Conservation (phyloP, 306 rosid genomes). For the Macrotyloma uniflorum region DNA sequence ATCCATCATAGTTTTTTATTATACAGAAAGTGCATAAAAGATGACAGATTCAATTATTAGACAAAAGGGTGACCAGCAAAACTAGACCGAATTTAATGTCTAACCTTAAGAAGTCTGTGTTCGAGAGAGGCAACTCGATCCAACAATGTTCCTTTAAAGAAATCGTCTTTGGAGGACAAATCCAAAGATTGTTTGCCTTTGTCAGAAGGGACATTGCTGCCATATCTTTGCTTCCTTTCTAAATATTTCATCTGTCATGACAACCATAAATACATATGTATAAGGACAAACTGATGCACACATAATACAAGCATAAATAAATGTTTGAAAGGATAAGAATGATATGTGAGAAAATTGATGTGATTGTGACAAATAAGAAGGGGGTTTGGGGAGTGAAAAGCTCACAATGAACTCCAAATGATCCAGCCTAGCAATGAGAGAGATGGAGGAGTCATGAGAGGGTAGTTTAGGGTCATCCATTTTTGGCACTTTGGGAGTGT, state of each 20-base stretch:
- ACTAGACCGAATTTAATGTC: not conserved
- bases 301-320: not conserved
- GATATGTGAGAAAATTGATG: conserved; percentile 14
- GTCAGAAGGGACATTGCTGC: conserved; percentile 32
- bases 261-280: not conserved
- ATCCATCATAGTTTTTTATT: not conserved
- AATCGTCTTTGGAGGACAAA: conserved; percentile 53
- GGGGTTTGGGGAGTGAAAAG: not conserved
- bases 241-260: conserved; percentile 63
- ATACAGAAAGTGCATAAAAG: not conserved
- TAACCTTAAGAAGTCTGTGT: conserved; percentile 71
- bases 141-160: conserved; percentile 66
- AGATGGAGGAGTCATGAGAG: conserved; percentile 48
- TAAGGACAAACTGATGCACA: not conserved
- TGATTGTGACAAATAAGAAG: not conserved
- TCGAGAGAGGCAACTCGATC: conserved; percentile 80
- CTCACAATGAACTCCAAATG: conserved; percentile 72
- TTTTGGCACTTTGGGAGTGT: not conserved
- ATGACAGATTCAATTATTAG: not conserved
- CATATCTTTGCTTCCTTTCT: conserved; percentile 63
- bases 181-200: conserved; percentile 45
- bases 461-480: conserved; percentile 51
- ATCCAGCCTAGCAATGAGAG: conserved; percentile 75
- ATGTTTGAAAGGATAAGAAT: not conserved
- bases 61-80: not conserved